Evolutionary conservation across 768 basidiomycete species (phyloP).

Genomic region (Suillus americanus): DNA sequence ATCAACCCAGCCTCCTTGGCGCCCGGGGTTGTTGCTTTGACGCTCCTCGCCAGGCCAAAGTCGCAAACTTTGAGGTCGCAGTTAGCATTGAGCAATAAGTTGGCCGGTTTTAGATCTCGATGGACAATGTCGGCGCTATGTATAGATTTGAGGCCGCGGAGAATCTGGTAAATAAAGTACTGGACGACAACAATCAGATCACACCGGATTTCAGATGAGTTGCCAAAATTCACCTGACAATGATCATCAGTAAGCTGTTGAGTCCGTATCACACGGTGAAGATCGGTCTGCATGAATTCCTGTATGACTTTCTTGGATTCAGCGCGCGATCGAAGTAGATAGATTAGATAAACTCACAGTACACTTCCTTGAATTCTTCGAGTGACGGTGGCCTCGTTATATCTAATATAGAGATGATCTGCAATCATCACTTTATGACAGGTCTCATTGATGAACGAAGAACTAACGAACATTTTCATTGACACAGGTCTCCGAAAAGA

Average conservation of each 20-base stretch:
- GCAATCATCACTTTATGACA: slow-evolving; percentile 5
- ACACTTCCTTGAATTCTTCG: slow-evolving; percentile 84
- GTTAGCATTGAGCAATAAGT: slow-evolving; percentile 84
- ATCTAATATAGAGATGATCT: slow-evolving; percentile 93
- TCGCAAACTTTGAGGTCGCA: slow-evolving; percentile 90
- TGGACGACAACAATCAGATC: slow-evolving; percentile 27
- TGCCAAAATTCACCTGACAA: slow-evolving; percentile 53
- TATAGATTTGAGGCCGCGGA: slow-evolving; percentile 85
- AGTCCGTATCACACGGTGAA: slow-evolving; percentile 89
- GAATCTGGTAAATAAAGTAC: slow-evolving; percentile 83
- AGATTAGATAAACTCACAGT: slow-evolving; percentile 47
- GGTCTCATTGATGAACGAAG: slow-evolving; percentile 3
- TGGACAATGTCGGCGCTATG: slow-evolving; percentile 84
- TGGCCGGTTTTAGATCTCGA: slow-evolving; percentile 82
- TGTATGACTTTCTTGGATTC: slow-evolving; percentile 57
- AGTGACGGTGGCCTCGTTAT: slow-evolving; percentile 79
- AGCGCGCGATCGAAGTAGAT: background rate
- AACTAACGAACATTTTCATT: slow-evolving; percentile 68
- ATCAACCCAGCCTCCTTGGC: slow-evolving; percentile 68
- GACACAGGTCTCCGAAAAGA: slow-evolving; percentile 76
- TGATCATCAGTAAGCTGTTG: slow-evolving; percentile 92
- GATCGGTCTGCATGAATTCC: slow-evolving; percentile 87
- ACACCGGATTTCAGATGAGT: background rate
- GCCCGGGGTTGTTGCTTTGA: slow-evolving; percentile 49
- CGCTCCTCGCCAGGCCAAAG: slow-evolving; percentile 78